Evolutionary conservation across 192 early-diverging fungal species (phyloP), one percentile per base, ranked within the genome.

Genomic region (Coemansia sp.): DNA sequence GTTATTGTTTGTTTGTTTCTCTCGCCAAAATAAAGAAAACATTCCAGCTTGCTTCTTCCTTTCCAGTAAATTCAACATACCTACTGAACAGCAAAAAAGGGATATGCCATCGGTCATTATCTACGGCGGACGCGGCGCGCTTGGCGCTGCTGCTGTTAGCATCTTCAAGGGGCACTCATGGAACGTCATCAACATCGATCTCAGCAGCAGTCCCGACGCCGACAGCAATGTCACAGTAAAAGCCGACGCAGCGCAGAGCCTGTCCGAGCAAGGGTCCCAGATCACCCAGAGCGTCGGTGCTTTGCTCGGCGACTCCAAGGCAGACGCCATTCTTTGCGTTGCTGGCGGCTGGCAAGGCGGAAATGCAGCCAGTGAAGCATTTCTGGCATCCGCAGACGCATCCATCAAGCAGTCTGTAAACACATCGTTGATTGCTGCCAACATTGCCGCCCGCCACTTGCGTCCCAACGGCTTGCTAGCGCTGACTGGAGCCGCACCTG

Each of bases 271-370:
- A 42, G 88, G 88, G 15, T 61, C 83, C 9, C 70, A 84, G 20
- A 86, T 89, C 13, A 28, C 79, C 8, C 48, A 68, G n/a, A 62
- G 77, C n/a, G 52, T 87, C 5, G 54, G 50, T 15, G 60, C 31
- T 10, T 17, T 71, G 34, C 62, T 86, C 22, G 59, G 55, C 5
- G 68, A 45, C 17, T 25, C 37, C 22, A 89, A 92, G 63, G 74
- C 90, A 10, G 89, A 91, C 57, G 94, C 91, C 2, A 83, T 98
- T 47, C 66, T 98, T 28, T 95, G 92, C 66, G 94, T 93, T 14
- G 96, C 96, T 34, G 96, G 96, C 53, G 96, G 96, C 6, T 98
- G 94, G 93, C 91, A 89, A 44, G 94, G 94, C 31, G 96, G 96
- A 15, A 92, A 92, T 63, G 86, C 92, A 25, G 82, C 79, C 17